phyloP scores from a whole-genome alignment of 305 asterid genomes.

The Solanum chacoense region DNA sequence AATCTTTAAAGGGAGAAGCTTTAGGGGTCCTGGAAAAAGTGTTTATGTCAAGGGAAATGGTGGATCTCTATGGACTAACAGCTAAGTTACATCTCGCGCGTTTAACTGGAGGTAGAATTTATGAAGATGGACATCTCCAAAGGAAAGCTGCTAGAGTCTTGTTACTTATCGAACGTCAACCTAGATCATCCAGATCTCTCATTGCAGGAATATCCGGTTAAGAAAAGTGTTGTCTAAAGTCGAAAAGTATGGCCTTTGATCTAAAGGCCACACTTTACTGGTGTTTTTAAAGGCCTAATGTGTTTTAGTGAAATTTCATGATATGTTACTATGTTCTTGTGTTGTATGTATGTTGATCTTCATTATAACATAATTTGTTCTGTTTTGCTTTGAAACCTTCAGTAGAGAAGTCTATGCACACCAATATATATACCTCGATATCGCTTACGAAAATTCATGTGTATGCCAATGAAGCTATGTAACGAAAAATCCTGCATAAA shows the following conservation, averaged over 20 bases:
- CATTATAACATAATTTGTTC: neutral
- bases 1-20: slow-evolving; percentile 49
- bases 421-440: neutral
- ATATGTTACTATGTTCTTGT: neutral
- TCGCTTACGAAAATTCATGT: neutral
- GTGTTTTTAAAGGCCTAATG: neutral
- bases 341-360: neutral
- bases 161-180: slow-evolving; percentile 38
- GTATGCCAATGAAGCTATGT: neutral
- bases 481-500: neutral
- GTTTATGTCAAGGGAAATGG: slow-evolving; percentile 45
- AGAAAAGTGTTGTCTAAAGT: neutral
- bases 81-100: slow-evolving; percentile 33
- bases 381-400: neutral
- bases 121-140: slow-evolving; percentile 46
- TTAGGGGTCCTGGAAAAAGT: slow-evolving; percentile 41
- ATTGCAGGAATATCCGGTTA: slow-evolving; percentile 10
- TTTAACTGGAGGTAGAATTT: slow-evolving; percentile 37
- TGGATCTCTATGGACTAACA: slow-evolving; percentile 30
- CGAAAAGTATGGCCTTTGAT: neutral
- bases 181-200: slow-evolving; percentile 41
- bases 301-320: neutral
- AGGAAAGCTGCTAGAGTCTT: slow-evolving; percentile 50
- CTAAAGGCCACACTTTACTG: neutral
- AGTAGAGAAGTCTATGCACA: neutral